Conservation (phyloP, 306 rosid genomes). For the Rosa chinensis region DNA sequence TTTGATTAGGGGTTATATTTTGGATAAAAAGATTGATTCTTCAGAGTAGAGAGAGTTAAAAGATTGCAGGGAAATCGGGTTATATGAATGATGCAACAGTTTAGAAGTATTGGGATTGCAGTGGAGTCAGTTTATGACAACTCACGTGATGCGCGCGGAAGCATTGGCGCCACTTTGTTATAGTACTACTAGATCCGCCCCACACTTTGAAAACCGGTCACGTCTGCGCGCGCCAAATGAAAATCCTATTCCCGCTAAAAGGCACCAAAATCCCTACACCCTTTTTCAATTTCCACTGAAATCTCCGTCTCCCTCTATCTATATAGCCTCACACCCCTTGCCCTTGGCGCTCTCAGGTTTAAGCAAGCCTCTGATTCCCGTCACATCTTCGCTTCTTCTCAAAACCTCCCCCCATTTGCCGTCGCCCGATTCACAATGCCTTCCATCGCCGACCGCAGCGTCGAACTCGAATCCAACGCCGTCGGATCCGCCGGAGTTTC, state of each 20-base stretch:
- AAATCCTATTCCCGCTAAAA: not conserved
- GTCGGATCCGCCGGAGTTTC: constrained; percentile 15
- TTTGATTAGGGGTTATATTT: not conserved
- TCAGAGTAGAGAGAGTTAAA: not conserved
- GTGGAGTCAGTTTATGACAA: not conserved
- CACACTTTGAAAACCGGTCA: not conserved
- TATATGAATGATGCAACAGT: not conserved
- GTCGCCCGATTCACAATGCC: not conserved
- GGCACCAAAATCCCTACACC: not conserved
- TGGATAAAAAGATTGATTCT: not conserved
- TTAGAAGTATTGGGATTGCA: not conserved
- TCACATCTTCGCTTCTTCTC: not conserved
- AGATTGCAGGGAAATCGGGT: not conserved
- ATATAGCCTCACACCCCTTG: not conserved
- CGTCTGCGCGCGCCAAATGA: not conserved
- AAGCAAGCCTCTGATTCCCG: not conserved
- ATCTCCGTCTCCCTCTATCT: not conserved
- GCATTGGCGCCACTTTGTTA: not conserved
- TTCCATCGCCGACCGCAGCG: not conserved
- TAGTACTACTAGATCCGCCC: too few relatives aligned
- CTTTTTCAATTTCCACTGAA: not conserved
- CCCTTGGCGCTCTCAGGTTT: not conserved
- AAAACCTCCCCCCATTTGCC: not conserved
- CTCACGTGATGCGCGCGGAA: not conserved
- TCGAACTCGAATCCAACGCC: not conserved